Conservation (phyloP, 345 rosid genomes). For the Syzygium aqueum region DNA sequence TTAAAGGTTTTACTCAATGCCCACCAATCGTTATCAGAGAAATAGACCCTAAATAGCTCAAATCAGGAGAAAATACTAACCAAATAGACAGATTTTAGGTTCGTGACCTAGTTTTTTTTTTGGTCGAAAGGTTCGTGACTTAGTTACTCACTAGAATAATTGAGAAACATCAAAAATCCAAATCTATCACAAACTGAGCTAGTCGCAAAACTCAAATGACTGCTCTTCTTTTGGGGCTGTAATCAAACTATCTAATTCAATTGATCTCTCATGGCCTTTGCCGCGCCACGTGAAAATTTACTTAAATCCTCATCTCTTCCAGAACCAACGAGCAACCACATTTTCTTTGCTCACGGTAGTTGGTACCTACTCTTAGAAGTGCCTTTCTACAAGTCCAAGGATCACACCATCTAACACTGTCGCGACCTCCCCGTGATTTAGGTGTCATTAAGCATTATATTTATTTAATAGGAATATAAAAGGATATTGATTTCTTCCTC, state of each 20-base stretch:
- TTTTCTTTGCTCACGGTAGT: background rate
- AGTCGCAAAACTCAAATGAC: background rate
- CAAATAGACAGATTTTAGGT: background rate
- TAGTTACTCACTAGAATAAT: background rate
- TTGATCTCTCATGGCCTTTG: background rate
- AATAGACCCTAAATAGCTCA: background rate
- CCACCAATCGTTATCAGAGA: background rate
- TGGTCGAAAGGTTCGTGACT: background rate
- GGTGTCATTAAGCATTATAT: background rate
- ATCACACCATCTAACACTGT: background rate
- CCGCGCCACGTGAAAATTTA: background rate
- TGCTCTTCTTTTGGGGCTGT: background rate
- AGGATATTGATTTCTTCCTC: background rate
- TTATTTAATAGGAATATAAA: background rate
- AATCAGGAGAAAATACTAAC: background rate
- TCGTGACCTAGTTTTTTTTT: background rate
- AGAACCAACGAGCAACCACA: background rate
- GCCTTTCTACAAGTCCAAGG: background rate
- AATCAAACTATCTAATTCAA: background rate
- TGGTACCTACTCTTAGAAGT: background rate
- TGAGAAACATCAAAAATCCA: background rate
- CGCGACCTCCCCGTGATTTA: too few relatives aligned
- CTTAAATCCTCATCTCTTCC: background rate
- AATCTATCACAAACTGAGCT: background rate
- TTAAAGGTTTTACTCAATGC: background rate